Evolutionary conservation across 257 asterid species (phyloP), one percentile per base, ranked within the genome.

Genomic region (Nyctanthes arbortristis): DNA sequence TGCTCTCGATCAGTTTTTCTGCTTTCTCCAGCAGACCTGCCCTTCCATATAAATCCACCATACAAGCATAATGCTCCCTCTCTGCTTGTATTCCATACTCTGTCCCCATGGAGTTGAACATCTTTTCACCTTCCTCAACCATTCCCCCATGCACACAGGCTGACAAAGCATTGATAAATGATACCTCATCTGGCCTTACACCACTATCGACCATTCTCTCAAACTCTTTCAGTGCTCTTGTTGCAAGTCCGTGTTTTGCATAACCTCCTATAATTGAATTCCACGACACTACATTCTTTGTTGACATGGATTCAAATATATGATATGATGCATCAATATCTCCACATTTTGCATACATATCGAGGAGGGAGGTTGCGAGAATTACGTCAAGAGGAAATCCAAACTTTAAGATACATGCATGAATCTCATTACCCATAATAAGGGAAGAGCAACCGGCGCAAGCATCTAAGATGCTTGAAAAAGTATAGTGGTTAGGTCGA

Each of bases 321-420:
- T 33, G 8, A 61, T 49, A 82, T 25, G 92, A 85, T 3, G 89
- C 77, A 10, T 74, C 81, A 30, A 89, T 78, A 29, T 85, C 82
- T 22, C 96, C 96, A 69, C 96, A 84, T 77, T 87, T 89, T 5
- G 89, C 95, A 24, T 89, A 89, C 96, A 89, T 89, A 61, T 89
- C 92, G 8, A 87, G 79, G 13, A 89, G 88, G 58, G 95, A 78
- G 28, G 96, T 84, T 1, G 78, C 77, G 2, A 86, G 39, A 33
- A 88, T 71, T 66, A 90, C 96, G 59, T 90, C 94, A 9, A 81
- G 73, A 25, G 83, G 87, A 36, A 81, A 74, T 4, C 93, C 90
- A 8, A 75, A 52, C 80, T 90, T 90, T 62, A 79, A 43, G 30
- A 90, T 54, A 22, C 84, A 84, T 0, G 84, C 66, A 57, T 90